Conservation (phyloP, 345 rosid genomes). For the Pistacia atlantica region DNA sequence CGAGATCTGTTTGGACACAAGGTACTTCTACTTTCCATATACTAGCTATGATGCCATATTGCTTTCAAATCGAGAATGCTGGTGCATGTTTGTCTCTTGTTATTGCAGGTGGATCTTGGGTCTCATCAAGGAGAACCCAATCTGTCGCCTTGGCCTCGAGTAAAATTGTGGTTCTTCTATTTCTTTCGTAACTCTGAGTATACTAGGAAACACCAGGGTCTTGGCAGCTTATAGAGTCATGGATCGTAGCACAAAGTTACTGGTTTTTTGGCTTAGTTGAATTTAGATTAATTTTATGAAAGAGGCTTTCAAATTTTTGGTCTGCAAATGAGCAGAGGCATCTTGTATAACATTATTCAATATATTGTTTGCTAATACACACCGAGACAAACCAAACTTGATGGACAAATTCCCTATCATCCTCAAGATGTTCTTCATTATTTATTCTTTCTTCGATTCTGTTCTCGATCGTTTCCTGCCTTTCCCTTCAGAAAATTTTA, state of each 20-base stretch:
- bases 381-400: neutral
- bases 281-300: neutral
- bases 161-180: slow-evolving; percentile 12
- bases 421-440: neutral
- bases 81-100: neutral
- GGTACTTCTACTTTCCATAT: slow-evolving; percentile 41
- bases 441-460: too few relatives aligned
- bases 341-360: slow-evolving; percentile 1
- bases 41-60: neutral
- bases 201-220: neutral
- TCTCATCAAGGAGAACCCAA: slow-evolving; percentile 73
- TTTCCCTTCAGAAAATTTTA: too few relatives aligned
- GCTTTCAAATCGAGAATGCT: neutral
- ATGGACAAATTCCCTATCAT: too few relatives aligned
- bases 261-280: neutral
- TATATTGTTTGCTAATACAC: neutral
- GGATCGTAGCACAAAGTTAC: neutral
- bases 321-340: neutral
- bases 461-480: too few relatives aligned
- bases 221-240: slow-evolving; percentile 6
- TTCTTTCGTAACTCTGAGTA: neutral
- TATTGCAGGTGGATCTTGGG: slow-evolving; percentile 76
- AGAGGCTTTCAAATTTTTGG: neutral
- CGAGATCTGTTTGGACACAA: slow-evolving; percentile 96
- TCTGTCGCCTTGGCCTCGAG: slow-evolving; percentile 67